Evolutionary conservation across 108 stramenopile species (phyloP), one percentile per base, ranked within the genome.

Genomic region (Nitzschia sp.): DNA sequence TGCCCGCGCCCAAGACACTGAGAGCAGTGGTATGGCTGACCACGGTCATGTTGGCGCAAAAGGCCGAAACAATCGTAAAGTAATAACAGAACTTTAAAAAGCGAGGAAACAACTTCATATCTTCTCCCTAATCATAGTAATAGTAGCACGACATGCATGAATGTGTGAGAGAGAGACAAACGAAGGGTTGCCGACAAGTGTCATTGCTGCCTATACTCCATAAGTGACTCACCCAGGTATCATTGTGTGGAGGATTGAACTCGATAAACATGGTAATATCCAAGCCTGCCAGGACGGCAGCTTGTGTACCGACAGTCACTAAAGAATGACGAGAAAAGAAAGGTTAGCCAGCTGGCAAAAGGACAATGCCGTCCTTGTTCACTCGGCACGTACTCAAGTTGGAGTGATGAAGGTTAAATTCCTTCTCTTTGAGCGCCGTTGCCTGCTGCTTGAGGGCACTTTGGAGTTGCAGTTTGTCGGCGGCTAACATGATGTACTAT

Each of bases 231-330:
- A 86, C 88, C 94, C 94, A 95, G 28, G 76, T 78, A 0, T 63
- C 46, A 62, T 91, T 85, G 1, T 58, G 27, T 1, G 90, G 82
- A 3, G 90, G 89, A 72, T 82, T 79, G 63, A 95, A 93, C 78
- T 94, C 95, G 62, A 96, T 94, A 70, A 96, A 92, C 93, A 94
- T 93, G 46, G 95, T 96, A 42, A 94, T 82, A 64, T 94, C 91
- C n/a, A 94, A 69, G 29, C 91, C 91, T 13, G 95, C 92, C 62
- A 96, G 72, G 0, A 96, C 92, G 21, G 95, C 93, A 8, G 93
- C 93, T 68, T 94, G 93, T 34, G 95, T 96, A 1, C 95, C 93
- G 27, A 96, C 92, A 0, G 92, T 93, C 83, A 87, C 85, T 81
- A 64, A n/a, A 2, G 45, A 59, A 56, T 58, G 28, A 53, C 59